These are phyloP conservation scores for Wallacemonas rigidus DNA, from an alignment of 208 protist species.

Conservation along the genomic window DNA sequence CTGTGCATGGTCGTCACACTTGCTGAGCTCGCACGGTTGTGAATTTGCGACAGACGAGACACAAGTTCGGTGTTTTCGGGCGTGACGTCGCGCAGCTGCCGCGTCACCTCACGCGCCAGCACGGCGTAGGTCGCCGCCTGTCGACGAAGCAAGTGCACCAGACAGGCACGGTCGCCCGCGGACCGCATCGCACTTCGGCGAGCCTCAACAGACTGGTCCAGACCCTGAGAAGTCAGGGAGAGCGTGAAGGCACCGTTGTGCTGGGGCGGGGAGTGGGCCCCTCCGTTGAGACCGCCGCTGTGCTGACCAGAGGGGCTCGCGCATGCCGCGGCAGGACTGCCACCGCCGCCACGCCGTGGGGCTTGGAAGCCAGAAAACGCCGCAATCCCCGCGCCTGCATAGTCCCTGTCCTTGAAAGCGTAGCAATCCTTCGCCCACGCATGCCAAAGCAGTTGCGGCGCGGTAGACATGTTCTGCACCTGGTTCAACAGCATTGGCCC, in stretches of 20 bases:
- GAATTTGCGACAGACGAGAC: constrained; percentile 14
- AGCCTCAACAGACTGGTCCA: constrained; percentile 14
- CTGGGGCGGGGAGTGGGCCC: background rate
- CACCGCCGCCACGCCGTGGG: background rate
- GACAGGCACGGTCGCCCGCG: constrained; percentile 15
- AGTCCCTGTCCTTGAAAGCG: constrained; percentile 7
- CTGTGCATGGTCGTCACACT: constrained; percentile 23
- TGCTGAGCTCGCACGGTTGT: constrained; percentile 1
- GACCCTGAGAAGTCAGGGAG: constrained; percentile 13
- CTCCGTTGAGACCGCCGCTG: too few species aligned
- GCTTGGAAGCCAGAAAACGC: background rate
- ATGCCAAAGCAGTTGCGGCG: constrained; percentile 23
- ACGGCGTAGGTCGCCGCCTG: constrained; percentile 17
- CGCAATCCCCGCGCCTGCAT: background rate
- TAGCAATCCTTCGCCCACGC: constrained; percentile 21
- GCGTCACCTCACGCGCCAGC: background rate
- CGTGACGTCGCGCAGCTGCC: background rate
- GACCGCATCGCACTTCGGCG: constrained; percentile 9
- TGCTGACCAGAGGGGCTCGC: too few species aligned
- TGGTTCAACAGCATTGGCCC: constrained; percentile 12
- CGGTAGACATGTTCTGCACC: constrained; percentile 26
- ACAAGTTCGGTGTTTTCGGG: background rate
- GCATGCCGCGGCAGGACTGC: background rate
- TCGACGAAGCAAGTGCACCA: constrained; percentile 24
- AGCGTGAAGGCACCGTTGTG: background rate